phyloP scores from a whole-genome alignment of 2,329 filamentous ascomycete genomes.

The Torrubiella hemipterigena region DNA sequence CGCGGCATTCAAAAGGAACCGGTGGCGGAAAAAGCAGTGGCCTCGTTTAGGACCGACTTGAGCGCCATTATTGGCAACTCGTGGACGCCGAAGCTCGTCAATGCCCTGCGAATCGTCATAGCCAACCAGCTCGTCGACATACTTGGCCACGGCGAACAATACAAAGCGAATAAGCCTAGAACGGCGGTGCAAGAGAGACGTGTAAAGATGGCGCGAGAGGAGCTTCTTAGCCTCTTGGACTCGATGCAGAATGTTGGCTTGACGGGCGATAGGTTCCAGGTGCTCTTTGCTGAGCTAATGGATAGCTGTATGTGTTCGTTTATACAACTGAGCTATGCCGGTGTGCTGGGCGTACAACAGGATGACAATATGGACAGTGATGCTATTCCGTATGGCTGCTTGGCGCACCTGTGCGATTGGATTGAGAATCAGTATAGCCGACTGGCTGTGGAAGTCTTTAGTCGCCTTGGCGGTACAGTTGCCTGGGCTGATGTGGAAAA shows the following conservation, averaged over 20 bases:
- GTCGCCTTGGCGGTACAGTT: slow-evolving; percentile 30
- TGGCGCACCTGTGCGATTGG: slow-evolving; percentile 52
- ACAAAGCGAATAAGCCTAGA: slow-evolving; percentile 6
- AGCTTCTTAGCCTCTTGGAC: slow-evolving; percentile 43
- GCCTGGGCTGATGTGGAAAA: slow-evolving; percentile 47
- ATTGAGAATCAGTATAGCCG: slow-evolving; percentile 55
- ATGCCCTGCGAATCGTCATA: slow-evolving; percentile 43
- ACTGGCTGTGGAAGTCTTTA: slow-evolving; percentile 50
- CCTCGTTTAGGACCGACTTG: slow-evolving; percentile 47
- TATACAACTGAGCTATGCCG: slow-evolving; percentile 48
- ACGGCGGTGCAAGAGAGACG: slow-evolving; percentile 14
- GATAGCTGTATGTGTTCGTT: slow-evolving; percentile 52
- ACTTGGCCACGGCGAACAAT: slow-evolving; percentile 21
- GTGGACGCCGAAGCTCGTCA: slow-evolving; percentile 38
- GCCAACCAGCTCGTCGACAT: slow-evolving; percentile 37
- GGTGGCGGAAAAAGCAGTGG: slow-evolving; percentile 23
- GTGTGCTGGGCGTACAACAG: slow-evolving; percentile 39
- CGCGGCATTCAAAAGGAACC: slow-evolving; percentile 29
- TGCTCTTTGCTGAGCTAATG: slow-evolving; percentile 61
- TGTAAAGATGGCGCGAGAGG: slow-evolving; percentile 29
- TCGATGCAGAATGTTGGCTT: slow-evolving; percentile 54
- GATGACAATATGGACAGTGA: slow-evolving; percentile 8
- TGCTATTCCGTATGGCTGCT: slow-evolving; percentile 36
- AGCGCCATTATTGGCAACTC: slow-evolving; percentile 55
- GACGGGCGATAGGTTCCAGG: slow-evolving; percentile 56